Conservation (phyloP, 225 moss, liverwort and hornwort species). For the Polytrichum commune region DNA sequence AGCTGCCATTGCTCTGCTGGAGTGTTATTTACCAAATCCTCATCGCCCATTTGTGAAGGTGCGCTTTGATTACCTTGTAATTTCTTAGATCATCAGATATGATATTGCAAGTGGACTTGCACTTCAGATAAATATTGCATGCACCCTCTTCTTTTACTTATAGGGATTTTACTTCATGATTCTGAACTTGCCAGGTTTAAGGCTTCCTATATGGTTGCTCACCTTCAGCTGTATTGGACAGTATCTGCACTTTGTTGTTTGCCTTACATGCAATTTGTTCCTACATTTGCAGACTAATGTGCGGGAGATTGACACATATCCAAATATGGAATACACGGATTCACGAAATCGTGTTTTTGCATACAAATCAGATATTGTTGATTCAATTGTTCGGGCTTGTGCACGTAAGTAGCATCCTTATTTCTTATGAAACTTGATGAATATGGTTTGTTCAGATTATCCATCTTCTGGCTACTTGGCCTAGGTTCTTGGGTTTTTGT, state of each 20-base stretch:
- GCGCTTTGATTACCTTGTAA: background rate
- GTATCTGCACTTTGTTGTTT: no score
- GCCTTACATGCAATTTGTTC: slow-evolving; percentile 4
- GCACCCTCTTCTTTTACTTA: background rate
- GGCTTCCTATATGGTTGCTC: no score
- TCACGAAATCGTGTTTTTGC: slow-evolving; percentile 79
- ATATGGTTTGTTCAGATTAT: no score
- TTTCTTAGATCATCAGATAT: no score
- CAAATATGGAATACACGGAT: slow-evolving; percentile 89
- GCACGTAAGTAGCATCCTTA: slow-evolving; percentile 63
- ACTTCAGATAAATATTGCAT: background rate
- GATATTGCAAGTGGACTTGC: no score
- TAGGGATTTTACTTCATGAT: no score
- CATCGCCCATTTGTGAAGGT: slow-evolving; percentile 90
- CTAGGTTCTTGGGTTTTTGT: no score
- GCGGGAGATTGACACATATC: slow-evolving; percentile 85
- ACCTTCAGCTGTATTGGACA: background rate
- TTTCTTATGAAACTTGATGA: background rate
- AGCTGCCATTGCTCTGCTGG: slow-evolving; percentile 86
- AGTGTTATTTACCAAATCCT: slow-evolving; percentile 80
- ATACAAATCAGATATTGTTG: slow-evolving; percentile 69
- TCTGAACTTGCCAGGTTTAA: no score
- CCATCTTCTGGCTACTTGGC: no score
- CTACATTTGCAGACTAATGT: slow-evolving; percentile 66
- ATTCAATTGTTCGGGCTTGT: slow-evolving; percentile 91